Base-by-base conservation (phyloP, 2,329 filamentous ascomycete species). In the Gnomoniopsis sp. region DNA sequence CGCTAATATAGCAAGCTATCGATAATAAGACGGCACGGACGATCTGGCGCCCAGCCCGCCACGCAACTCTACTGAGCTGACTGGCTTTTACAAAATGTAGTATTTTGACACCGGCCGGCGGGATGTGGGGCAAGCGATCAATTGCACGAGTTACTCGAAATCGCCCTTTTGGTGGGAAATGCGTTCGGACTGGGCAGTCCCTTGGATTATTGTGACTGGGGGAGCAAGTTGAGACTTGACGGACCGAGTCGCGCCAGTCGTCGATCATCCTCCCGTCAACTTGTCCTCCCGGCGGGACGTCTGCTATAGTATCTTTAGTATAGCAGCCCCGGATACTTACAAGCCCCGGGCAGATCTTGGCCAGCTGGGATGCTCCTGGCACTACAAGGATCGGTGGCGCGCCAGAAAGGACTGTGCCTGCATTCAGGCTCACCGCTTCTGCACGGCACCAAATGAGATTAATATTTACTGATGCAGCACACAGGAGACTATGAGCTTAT, bases 371-470 rank as follows among this genome's bases (percentile, higher is more conserved):
- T 61, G 48, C 22, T 50, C 59, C 59, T 46, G 55, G 59, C 44
- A 36, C 23, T 17, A 4, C 36, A 46, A 53, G 49, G 46, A 51
- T 53, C 53, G 44, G 60, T 57, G 53, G 57, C 33, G 43, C 47
- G 23, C 43, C n/a, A 58, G 57, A 59, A 55, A 57, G 46, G 57
- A 50, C 34, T 57, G 59, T 61, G 59, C 59, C 59, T 61, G 60
- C 57, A 62, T 55, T n/a, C 43, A 38, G 43, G 53, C 60, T 56
- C 60, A 62, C 60, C 60, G 60, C 60, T 57, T 53, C 60, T 56
- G 53, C 17, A 33, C 11, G 11, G 19, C 21, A 43, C 30, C 53
- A 12, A 30, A 26, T 15, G n/a, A 33, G 36, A 50, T 43, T 22
- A n/a, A 21, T 21, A 36, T 30, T 14, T 7, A 54, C 52, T 8